Percentiles rank a stretch among this genome's conserved stretches.
phyloP scores from a whole-genome alignment of 2,329 filamentous ascomycete genomes.

The Fusarium sp. region DNA sequence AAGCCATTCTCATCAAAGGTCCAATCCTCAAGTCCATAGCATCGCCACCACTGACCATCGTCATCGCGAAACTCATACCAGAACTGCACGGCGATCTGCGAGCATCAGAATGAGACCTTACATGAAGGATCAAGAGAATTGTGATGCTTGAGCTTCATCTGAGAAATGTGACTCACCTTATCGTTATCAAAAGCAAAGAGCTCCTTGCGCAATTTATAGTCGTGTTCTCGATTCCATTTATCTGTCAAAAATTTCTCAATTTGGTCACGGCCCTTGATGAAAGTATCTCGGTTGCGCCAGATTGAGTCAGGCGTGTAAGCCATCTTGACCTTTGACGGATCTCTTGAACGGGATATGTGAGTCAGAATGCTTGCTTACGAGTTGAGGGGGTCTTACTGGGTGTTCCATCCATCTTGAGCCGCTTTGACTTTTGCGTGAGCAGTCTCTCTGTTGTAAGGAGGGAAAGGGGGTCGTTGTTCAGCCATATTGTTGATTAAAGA shows the following conservation, averaged over 20 bases:
- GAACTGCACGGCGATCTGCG: conserved; percentile 83
- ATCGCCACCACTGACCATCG: conserved; percentile 82
- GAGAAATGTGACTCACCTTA: conserved; percentile 52
- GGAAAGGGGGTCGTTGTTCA: conserved; percentile 57
- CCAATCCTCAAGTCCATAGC: conserved; percentile 86
- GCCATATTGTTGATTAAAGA: neutral
- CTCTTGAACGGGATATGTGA: conserved; percentile 52
- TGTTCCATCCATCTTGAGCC: conserved; percentile 86
- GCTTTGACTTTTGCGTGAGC: conserved; percentile 83
- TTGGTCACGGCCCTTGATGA: conserved; percentile 73
- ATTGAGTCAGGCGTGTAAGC: conserved; percentile 81
- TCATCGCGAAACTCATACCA: conserved; percentile 86
- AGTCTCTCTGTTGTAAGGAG: conserved; percentile 79
- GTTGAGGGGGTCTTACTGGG: conserved; percentile 59
- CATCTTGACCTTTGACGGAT: conserved; percentile 71
- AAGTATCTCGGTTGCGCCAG: conserved; percentile 81
- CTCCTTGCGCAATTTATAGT: conserved; percentile 82
- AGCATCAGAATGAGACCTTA: neutral
- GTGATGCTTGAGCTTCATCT: rapidly evolving
- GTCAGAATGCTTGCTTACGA: neutral
- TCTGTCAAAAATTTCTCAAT: conserved; percentile 74
- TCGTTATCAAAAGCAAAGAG: conserved; percentile 80
- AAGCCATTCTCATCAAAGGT: conserved; percentile 75
- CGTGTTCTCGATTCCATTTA: conserved; percentile 79
- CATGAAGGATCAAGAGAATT: rapidly evolving